phyloP scores from a whole-genome alignment of 2,329 filamentous ascomycete genomes.

The Colletotrichum sp. region DNA sequence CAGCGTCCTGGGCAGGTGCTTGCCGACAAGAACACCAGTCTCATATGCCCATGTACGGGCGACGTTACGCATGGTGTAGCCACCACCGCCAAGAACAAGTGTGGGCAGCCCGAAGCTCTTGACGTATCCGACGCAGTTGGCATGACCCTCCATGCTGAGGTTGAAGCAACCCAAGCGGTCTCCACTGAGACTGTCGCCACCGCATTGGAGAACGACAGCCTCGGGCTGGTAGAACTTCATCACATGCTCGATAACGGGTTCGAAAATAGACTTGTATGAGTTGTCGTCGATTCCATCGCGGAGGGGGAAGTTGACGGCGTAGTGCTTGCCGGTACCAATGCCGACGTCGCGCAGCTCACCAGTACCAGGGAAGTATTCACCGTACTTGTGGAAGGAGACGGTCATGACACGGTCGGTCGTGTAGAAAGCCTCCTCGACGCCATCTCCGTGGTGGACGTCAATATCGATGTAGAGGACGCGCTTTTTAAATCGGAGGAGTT shows the following conservation, averaged over 20 bases:
- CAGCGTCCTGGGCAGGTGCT: slow-evolving; percentile 80
- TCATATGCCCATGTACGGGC: slow-evolving; percentile 97
- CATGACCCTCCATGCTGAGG: slow-evolving; percentile 94
- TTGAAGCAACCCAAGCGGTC: slow-evolving; percentile 97
- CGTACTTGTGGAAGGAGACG: slow-evolving; percentile 94
- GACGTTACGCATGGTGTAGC: slow-evolving; percentile 97
- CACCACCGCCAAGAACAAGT: slow-evolving; percentile 92
- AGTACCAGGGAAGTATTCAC: slow-evolving; percentile 93
- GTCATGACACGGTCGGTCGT: slow-evolving; percentile 93
- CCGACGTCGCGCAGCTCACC: slow-evolving; percentile 87
- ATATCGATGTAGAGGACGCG: slow-evolving; percentile 98
- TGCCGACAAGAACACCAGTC: slow-evolving; percentile 85
- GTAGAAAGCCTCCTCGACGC: slow-evolving; percentile 92
- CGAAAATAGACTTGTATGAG: slow-evolving; percentile 90
- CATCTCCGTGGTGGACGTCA: slow-evolving; percentile 92
- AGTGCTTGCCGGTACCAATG: slow-evolving; percentile 85
- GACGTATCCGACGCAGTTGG: slow-evolving; percentile 90
- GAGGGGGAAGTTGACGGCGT: slow-evolving; percentile 89
- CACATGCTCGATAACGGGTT: slow-evolving; percentile 84
- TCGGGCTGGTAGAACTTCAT: slow-evolving; percentile 88
- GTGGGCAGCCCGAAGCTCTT: slow-evolving; percentile 85
- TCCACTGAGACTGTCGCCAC: slow-evolving; percentile 91
- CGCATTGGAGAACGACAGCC: slow-evolving; percentile 94
- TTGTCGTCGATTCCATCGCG: slow-evolving; percentile 90
- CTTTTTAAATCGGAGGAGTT: slow-evolving; percentile 87